Base-by-base conservation (phyloP, 225 moss, liverwort and hornwort genomes). In the Marchantia paleacea region DNA sequence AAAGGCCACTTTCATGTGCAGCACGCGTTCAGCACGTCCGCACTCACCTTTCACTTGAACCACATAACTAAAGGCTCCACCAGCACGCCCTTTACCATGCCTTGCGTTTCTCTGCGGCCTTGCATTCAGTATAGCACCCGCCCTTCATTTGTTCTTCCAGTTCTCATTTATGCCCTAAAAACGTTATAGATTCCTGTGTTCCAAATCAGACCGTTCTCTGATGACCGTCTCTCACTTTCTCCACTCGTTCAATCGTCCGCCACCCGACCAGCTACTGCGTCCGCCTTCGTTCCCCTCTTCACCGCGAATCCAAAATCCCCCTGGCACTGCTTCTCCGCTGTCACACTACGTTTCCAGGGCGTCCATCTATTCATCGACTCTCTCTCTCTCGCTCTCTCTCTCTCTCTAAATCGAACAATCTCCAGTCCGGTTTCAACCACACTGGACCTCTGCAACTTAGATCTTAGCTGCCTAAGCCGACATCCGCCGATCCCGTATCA, bases 101-200 rank as follows among this genome's bases (percentile, higher is more conserved):
- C 26, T 55, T 52, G n/a, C 26, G 68, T 64, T 18, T 10, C 73
- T 69, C 16, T 75, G 11, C 15, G 57, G 22, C 69, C 16, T 31
- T 8, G 74, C 31, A 31, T 48, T 48, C 47, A 52, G 63, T 55
- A 10, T 16, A 29, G 16, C 39, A 62, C 64, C 76, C 7, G 63
- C 55, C 14, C 55, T 73, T 28, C 64, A 63, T 55, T 29, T 77
- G 53, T 55, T 51, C 55, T n/a, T 19, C 25, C 9, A 39, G 47
- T 28, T 84, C 29, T 7, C 70, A 64, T 65, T 64, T 55, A n/a
- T 80, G 54, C 70, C 84, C 84, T 77, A 76, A 77, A 39, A 48
- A 29, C 26, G 18, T 29, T 66, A n/a, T 28, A 25, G 48, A 72
- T 55, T 80, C 80, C 72, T 53, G 52, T 26, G 5, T 12, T 3